Percentiles rank a stretch among this genome's conserved stretches.
Evolutionary conservation across 129 eudicot genomes (phyloP).

Genomic region (Rutidosis leptorrhynchoides): DNA sequence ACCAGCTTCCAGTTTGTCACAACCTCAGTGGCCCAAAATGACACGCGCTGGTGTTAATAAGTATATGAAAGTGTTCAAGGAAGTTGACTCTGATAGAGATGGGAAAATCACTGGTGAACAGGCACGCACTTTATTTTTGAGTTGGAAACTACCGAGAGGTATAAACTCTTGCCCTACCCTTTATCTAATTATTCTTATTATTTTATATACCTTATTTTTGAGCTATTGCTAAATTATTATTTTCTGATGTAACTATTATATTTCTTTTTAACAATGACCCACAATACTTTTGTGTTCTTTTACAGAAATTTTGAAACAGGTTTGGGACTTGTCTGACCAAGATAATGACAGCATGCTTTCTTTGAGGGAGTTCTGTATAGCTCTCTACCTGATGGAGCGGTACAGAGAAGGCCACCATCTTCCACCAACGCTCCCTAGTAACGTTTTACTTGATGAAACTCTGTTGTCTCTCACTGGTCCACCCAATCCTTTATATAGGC

Average conservation of each 20-base stretch:
- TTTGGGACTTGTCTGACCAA: conserved; percentile 95
- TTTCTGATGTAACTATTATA: neutral
- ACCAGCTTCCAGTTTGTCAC: conserved; percentile 49
- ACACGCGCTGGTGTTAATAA: conserved; percentile 73
- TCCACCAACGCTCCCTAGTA: conserved; percentile 80
- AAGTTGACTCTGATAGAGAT: conserved; percentile 90
- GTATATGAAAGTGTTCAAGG: conserved; percentile 85
- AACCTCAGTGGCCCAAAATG: conserved; percentile 91
- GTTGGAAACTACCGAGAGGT: conserved; percentile 99
- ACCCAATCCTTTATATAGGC: conserved; percentile 59
- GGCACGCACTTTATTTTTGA: conserved; percentile 80
- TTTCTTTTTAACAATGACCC: neutral
- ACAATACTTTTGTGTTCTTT: conserved; percentile 23
- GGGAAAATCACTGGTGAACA: conserved; percentile 88
- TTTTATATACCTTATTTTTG: no score
- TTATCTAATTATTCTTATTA: neutral
- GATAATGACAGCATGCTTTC: conserved; percentile 98
- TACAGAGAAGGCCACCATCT: conserved; percentile 88
- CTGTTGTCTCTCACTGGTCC: conserved; percentile 84
- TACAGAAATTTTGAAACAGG: conserved; percentile 89
- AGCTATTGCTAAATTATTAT: neutral
- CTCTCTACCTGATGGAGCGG: conserved; percentile 89
- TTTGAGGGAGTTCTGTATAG: conserved; percentile 85
- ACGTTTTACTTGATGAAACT: conserved; percentile 81
- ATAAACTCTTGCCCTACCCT: neutral